phyloP scores from a whole-genome alignment of 2,329 filamentous ascomycete species.

The Bipolaris sorokiniana region DNA sequence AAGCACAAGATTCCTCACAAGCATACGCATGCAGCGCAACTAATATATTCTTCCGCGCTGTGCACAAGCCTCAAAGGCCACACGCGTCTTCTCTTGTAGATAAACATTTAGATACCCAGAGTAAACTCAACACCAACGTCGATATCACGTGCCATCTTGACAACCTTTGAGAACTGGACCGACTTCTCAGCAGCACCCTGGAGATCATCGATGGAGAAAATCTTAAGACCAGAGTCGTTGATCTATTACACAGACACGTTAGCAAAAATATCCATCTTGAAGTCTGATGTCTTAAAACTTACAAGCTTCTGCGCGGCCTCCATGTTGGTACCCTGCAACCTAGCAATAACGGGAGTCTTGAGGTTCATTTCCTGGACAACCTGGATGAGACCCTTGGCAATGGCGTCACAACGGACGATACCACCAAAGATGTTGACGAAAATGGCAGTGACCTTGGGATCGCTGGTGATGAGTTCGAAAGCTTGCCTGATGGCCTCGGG shows the following conservation, averaged over 20 bases:
- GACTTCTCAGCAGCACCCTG: slow-evolving; percentile 97
- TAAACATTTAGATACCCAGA: slow-evolving; percentile 72
- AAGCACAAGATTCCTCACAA: no score
- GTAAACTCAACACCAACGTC: slow-evolving; percentile 79
- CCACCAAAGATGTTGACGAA: slow-evolving; percentile 99
- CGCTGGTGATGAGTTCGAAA: slow-evolving; percentile 98
- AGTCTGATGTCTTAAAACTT: slow-evolving; percentile 42
- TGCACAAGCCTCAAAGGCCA: neutral
- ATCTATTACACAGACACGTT: slow-evolving; percentile 59
- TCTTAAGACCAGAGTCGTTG: slow-evolving; percentile 98
- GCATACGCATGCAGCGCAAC: neutral
- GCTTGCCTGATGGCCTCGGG: slow-evolving; percentile 96
- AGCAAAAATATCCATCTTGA: neutral
- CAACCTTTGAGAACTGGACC: slow-evolving; percentile 98
- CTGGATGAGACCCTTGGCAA: slow-evolving; percentile 93
- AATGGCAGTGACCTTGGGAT: slow-evolving; percentile 97
- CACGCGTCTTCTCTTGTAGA: neutral
- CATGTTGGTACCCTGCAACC: slow-evolving; percentile 98
- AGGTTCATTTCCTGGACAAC: slow-evolving; percentile 95
- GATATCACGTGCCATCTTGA: slow-evolving; percentile 97
- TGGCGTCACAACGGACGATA: slow-evolving; percentile 97
- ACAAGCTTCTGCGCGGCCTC: slow-evolving; percentile 84
- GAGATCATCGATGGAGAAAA: slow-evolving; percentile 98
- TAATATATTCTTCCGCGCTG: neutral
- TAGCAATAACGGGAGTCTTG: slow-evolving; percentile 93